Base-by-base conservation (phyloP, 805 yeast species). In the Starmerella stigmatis region DNA sequence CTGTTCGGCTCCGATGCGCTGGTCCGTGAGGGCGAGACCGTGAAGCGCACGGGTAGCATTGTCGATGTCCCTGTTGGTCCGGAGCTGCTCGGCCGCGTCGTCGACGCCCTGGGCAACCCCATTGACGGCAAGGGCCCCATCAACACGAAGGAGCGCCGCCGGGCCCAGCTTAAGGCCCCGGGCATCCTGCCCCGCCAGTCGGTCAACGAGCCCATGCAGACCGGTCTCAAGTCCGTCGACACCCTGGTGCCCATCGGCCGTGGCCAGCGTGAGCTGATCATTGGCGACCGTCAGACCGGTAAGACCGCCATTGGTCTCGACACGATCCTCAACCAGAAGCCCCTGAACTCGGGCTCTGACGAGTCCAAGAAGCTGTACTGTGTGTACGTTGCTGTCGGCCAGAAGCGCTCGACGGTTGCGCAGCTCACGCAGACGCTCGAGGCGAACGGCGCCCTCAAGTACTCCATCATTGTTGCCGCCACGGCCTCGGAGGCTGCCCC, bases 401-500 rank as follows among this genome's bases (percentile, higher is more conserved):
- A 92, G 79, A 92, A 92, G 83, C 86, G 99, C 80, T 92, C 98
- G 58, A 92, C 99, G 57, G 97, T 92, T 64, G 98, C 98, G 64
- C 98, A 92, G 78, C 84, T 92, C 65, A 96, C 92, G 58, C 96
- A 92, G 81, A 89, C 96, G 66, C 81, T 92, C 68, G 99, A 92
- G 79, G 89, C 86, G 71, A 75, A 86, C 70, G 97, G 88, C 68
- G 97, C 99, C 64, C 75, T 92, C 74, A 86, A 92, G 75, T 92
- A 92, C 81, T 71, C 96, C 64, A 82, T 92, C 73, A 78, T 92
- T 71, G 97, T 92, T 69, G 96, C 98, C 53, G 99, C 98, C 63
- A 92, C 99, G 64, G 99, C 99, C 60, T 92, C 98, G 55, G 98
- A 92, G 78, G 98, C 98, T 62, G 98, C 99, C 71, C 99, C 98